Evolutionary conservation across 805 yeast genomes (phyloP).

Genomic region (Ogataea henricii): DNA sequence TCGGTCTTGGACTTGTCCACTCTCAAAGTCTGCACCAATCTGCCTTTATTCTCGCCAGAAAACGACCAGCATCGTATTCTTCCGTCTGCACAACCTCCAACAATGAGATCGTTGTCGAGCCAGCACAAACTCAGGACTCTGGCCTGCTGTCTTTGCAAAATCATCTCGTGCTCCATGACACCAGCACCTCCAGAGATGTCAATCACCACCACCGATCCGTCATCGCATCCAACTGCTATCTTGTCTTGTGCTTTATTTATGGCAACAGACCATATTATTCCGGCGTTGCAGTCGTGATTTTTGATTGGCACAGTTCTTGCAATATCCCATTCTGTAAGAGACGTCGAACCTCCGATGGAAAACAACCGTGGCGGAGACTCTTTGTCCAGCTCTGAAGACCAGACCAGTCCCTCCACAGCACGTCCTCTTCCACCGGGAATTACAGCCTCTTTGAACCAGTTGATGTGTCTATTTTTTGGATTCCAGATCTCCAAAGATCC

Average conservation of each 20-base stretch:
- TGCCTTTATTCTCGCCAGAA: conserved; percentile 48
- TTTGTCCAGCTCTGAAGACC: conserved; percentile 55
- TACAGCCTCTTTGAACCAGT: conserved; percentile 77
- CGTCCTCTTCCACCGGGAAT: conserved; percentile 81
- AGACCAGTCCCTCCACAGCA: conserved; percentile 85
- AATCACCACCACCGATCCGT: conserved; percentile 82
- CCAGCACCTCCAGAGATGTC: conserved; percentile 90
- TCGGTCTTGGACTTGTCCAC: conserved; percentile 88
- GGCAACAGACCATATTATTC: conserved; percentile 88
- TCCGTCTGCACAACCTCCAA: conserved; percentile 97
- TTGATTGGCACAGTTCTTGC: conserved; percentile 67
- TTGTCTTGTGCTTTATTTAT: conserved; percentile 60
- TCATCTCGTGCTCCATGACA: conserved; percentile 68
- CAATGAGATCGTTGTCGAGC: conserved; percentile 62
- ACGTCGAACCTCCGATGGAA: conserved; percentile 92
- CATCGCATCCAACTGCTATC: conserved; percentile 92
- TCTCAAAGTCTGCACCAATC: conserved; percentile 81
- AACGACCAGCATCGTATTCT: conserved; percentile 80
- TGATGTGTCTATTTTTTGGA: conserved; percentile 54
- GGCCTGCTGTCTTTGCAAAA: conserved; percentile 81
- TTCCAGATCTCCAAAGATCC: conserved; percentile 98
- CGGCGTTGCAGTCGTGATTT: conserved; percentile 88
- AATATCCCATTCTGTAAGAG: conserved; percentile 90
- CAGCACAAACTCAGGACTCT: conserved; percentile 80
- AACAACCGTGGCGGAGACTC: conserved; percentile 66